Base-by-base conservation (phyloP, 495 filamentous ascomycete species). In the Podospora comata region DNA sequence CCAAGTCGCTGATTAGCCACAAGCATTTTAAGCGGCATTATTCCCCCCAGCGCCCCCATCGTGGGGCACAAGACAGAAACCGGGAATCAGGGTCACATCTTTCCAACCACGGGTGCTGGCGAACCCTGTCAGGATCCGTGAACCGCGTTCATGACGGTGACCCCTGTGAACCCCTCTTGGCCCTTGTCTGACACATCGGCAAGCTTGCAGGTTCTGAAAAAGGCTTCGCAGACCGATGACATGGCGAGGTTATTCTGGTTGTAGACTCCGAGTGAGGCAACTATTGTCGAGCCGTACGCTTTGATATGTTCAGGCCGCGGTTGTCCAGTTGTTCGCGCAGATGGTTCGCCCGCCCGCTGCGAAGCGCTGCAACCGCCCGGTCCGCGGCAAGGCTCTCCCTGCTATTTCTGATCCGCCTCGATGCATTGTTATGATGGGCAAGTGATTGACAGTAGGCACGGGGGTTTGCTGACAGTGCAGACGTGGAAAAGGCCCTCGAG, bases 1-100 rank as follows among this genome's bases (percentile, higher is more conserved):
- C 16, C 13, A 58, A 23, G 26, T 60, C n/a, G 58, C n/a, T 30
- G 65, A 76, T 73, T 66, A 72, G 68, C 72, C 70, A 65, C 70
- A 65, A 54, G 64, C 39, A 65, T 64, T 71, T 68, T 69, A 70
- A 72, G 69, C 73, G 67, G 66, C 71, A 73, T 69, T 71, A 68
- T 65, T 61, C 61, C 67, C 53, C 39, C 60, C 56, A 28, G 56
- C 59, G 44, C 54, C n/a, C 67, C 59, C 66, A 60, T 69, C 70
- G 72, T 71, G 73, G 71, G 70, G 71, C 57, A 68, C 30, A 19
- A 48, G 66, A 73, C 34, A 72, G 66, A 76, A 78, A 79, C 76
- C 76, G 71, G 73, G 76, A 77, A 75, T 75, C 72, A 74, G 75
- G 73, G 76, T 79, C 68, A 54, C 75, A 78, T 75, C 66, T 68